Percentiles rank a stretch among this genome's conserved stretches.
phyloP scores from a whole-genome alignment of 352 stramenopile genomes.

The Thraustochytrium sp. region DNA sequence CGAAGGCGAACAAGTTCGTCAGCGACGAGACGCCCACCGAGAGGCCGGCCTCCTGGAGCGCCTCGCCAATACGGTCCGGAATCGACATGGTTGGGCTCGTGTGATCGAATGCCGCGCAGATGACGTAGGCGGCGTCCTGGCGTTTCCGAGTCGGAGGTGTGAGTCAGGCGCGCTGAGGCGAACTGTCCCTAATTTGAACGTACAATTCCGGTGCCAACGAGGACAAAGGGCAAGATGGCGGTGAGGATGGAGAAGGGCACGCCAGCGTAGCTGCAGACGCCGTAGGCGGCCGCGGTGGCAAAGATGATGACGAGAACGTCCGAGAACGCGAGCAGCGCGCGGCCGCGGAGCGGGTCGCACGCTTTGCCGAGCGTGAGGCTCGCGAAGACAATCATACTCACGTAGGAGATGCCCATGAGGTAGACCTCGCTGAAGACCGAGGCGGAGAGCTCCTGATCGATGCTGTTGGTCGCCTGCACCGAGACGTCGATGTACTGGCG shows the following conservation, averaged over 20 bases:
- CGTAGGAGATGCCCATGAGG: too few species aligned
- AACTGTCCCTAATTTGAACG: too few species aligned
- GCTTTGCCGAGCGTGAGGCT: too few species aligned
- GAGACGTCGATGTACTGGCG: neutral
- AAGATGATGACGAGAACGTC: neutral
- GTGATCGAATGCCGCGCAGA: neutral
- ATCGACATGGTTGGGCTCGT: neutral
- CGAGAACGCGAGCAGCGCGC: too few species aligned
- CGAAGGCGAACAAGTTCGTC: too few species aligned
- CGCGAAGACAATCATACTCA: too few species aligned
- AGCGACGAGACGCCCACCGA: neutral
- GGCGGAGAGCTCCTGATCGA: neutral
- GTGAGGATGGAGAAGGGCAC: neutral
- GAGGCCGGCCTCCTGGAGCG: neutral
- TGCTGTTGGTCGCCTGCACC: neutral
- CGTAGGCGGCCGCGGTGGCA: neutral
- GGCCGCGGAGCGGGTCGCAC: too few species aligned
- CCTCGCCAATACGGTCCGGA: neutral
- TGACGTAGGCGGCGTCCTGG: too few species aligned
- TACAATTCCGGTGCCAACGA: too few species aligned
- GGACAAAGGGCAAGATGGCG: neutral
- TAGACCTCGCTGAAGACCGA: too few species aligned
- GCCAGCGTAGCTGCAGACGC: neutral
- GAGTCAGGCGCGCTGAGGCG: too few species aligned
- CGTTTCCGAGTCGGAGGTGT: too few species aligned